These are phyloP conservation scores for Penicillium freii DNA, from an alignment of 2,329 filamentous ascomycete species.

Conservation along the genomic window DNA sequence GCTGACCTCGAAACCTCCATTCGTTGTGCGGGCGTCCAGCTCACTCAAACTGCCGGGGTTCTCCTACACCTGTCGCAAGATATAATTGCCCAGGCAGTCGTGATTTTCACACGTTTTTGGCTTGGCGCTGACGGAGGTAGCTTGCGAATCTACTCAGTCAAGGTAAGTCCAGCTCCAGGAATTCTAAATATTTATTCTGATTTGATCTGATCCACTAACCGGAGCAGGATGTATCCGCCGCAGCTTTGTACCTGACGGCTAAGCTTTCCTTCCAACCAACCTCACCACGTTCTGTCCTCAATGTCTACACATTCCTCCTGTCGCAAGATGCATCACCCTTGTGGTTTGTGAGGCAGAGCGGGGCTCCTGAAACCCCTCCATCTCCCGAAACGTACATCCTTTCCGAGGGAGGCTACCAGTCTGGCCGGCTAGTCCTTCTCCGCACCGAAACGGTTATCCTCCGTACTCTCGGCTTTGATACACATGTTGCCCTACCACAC, in stretches of 20 bases:
- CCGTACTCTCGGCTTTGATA: constrained; percentile 73
- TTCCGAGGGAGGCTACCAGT: constrained; percentile 68
- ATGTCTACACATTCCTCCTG: constrained; percentile 78
- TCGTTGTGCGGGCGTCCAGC: constrained; percentile 44
- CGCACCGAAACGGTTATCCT: constrained; percentile 76
- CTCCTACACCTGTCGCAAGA: constrained; percentile 82
- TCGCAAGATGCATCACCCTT: constrained; percentile 57
- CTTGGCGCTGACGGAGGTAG: constrained; percentile 51
- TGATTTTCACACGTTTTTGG: constrained; percentile 81
- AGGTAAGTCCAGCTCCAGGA: constrained; percentile 30
- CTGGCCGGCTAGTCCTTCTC: constrained; percentile 64
- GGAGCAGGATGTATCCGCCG: constrained; percentile 73
- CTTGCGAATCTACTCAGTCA: constrained; percentile 42
- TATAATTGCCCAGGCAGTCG: constrained; percentile 78
- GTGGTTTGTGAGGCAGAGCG: constrained; percentile 42
- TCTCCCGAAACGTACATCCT: constrained; percentile 64
- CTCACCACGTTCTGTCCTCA: constrained; percentile 75
- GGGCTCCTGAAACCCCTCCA: constrained; percentile 28
- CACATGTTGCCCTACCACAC: constrained; percentile 81
- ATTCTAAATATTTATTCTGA: not conserved
- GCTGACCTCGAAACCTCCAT: constrained; percentile 45
- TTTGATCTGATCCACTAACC: not conserved
- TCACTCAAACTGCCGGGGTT: constrained; percentile 55
- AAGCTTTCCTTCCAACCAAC: constrained; percentile 78
- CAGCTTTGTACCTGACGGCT: constrained; percentile 73